Percentiles rank a stretch among this genome's conserved stretches.
These are phyloP conservation scores for Pyrenochaeta sp. DNA, from an alignment of 2,329 filamentous ascomycete species.

Conservation along the genomic window DNA sequence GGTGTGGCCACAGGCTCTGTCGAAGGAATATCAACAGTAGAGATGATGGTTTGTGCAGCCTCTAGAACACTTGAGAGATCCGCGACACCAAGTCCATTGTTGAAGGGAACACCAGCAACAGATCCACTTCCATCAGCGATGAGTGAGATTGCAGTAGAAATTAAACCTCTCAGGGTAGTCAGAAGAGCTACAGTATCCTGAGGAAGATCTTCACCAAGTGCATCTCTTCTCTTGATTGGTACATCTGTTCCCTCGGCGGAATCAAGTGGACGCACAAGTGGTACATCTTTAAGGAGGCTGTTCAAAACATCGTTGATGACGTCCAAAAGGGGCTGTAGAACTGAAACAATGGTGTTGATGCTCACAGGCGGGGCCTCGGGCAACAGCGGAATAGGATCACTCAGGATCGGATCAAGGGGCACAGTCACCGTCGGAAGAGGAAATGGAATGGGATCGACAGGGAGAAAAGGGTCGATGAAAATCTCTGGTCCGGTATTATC, in stretches of 20 bases:
- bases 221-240: too few species aligned
- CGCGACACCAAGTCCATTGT: too few species aligned
- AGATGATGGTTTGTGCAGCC: too few species aligned
- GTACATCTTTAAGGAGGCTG: not conserved
- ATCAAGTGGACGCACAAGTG: not conserved
- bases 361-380: not conserved
- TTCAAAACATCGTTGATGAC: not conserved
- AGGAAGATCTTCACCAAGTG: too few species aligned
- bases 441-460: not conserved
- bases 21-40: too few species aligned
- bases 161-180: too few species aligned
- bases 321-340: not conserved
- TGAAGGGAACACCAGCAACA: too few species aligned
- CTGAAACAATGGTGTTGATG: not conserved
- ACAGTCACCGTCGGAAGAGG: not conserved
- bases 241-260: not conserved
- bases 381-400: not conserved
- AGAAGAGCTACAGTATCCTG: too few species aligned
- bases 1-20: too few species aligned
- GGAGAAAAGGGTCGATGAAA: slow-evolving; percentile 2
- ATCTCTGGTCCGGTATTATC: not conserved
- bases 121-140: too few species aligned
- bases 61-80: too few species aligned
- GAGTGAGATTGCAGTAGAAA: too few species aligned
- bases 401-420: not conserved